These are phyloP conservation scores for Kwoniella heveanensis DNA, from an alignment of 768 basidiomycete genomes.

Conservation along the genomic window DNA sequence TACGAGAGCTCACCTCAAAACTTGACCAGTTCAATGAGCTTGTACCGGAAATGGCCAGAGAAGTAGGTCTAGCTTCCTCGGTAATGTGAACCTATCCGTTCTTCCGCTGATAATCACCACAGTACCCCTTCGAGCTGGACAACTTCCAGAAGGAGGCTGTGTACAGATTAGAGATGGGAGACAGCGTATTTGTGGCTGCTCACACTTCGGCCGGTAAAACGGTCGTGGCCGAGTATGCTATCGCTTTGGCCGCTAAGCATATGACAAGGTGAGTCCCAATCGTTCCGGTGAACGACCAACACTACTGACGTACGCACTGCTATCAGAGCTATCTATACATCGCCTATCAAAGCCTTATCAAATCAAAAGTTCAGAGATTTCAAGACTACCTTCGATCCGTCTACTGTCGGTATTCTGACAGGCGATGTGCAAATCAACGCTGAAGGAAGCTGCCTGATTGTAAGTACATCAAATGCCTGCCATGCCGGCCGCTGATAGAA, in stretches of 20 bases:
- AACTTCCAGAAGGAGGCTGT: slow-evolving; percentile 99
- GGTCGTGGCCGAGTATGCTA: slow-evolving; percentile 98
- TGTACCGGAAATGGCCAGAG: slow-evolving; percentile 94
- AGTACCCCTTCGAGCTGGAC: slow-evolving; percentile 99
- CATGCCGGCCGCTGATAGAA: background rate
- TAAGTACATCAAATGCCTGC: slow-evolving; percentile 59
- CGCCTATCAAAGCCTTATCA: slow-evolving; percentile 96
- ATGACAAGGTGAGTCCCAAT: slow-evolving; percentile 81
- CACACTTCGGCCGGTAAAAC: slow-evolving; percentile 99
- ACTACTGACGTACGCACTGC: background rate
- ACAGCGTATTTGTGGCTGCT: slow-evolving; percentile 98
- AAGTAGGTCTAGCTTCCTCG: slow-evolving; percentile 60
- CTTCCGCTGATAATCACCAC: slow-evolving; percentile 1
- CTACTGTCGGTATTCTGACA: slow-evolving; percentile 91
- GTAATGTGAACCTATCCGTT: background rate
- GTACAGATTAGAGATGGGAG: slow-evolving; percentile 93
- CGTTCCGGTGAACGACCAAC: background rate
- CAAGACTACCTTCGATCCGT: slow-evolving; percentile 89
- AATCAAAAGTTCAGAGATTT: slow-evolving; percentile 99
- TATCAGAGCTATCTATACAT: slow-evolving; percentile 91
- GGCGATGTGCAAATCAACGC: slow-evolving; percentile 99
- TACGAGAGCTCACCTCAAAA: background rate
- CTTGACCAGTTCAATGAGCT: slow-evolving; percentile 65
- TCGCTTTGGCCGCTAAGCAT: slow-evolving; percentile 92
- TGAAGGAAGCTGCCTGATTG: slow-evolving; percentile 93